These are phyloP conservation scores for Tetrahymena thermophila DNA, from an alignment of 73 alveolate genomes.

Conservation along the genomic window DNA sequence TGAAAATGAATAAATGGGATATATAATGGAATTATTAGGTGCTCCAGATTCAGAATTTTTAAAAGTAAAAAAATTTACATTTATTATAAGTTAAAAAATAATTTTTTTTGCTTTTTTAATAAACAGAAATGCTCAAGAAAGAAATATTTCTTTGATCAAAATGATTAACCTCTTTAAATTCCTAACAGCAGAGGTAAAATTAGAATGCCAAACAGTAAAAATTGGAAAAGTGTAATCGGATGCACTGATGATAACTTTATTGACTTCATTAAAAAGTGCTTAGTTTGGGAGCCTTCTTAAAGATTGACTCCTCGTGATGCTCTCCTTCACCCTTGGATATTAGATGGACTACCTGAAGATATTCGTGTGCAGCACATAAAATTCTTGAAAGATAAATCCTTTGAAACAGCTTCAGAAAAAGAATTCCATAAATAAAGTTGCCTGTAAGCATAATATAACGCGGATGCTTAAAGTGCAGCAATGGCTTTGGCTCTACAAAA, in stretches of 20 bases:
- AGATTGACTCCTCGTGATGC: slow-evolving; percentile 67
- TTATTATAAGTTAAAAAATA: background rate
- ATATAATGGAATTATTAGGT: slow-evolving; percentile 75
- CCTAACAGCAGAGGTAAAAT: slow-evolving; percentile 59
- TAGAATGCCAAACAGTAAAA: slow-evolving; percentile 44
- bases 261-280: slow-evolving; percentile 53
- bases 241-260: slow-evolving; percentile 49
- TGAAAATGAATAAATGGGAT: slow-evolving; percentile 67
- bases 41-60: slow-evolving; percentile 60
- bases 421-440: background rate
- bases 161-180: slow-evolving; percentile 40
- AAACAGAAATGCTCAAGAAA: slow-evolving; percentile 30
- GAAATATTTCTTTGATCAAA: slow-evolving; percentile 57
- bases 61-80: background rate
- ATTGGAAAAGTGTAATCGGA: slow-evolving; percentile 21
- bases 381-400: background rate
- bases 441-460: background rate
- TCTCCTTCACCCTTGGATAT: slow-evolving; percentile 57
- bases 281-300: slow-evolving; percentile 65
- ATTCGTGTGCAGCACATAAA: background rate
- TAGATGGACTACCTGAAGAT: slow-evolving; percentile 47
- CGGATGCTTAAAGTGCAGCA: background rate
- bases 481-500: background rate
- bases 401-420: background rate
- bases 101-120: background rate